A percentile compares a stretch with the other conserved stretches of the same genome.
Evolutionary conservation across 106 monocot genomes (phyloP).

Genomic region (Dendrobium huoshanense): DNA sequence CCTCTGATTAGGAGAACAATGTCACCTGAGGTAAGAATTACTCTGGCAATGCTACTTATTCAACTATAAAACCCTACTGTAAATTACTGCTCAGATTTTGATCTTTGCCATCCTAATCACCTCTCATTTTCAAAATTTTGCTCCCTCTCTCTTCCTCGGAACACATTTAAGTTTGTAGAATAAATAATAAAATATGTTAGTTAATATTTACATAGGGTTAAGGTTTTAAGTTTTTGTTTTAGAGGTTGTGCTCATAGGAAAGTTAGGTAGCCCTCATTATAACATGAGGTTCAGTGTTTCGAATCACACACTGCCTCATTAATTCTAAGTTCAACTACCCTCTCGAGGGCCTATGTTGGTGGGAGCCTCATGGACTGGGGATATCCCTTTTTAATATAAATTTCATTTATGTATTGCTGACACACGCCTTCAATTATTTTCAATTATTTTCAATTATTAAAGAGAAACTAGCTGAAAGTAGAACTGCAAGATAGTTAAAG

Average conservation of each 20-base stretch:
- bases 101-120: not conserved
- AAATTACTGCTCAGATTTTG: not conserved
- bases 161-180: not conserved
- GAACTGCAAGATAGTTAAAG: not conserved
- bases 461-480: not conserved
- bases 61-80: not conserved
- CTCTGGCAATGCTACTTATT: not conserved
- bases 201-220: no score
- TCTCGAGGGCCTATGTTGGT: not conserved
- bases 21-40: slow-evolving; percentile 40
- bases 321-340: no score
- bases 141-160: not conserved
- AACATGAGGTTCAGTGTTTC: no score
- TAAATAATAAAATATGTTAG: no score
- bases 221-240: no score
- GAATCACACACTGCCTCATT: no score
- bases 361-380: not conserved
- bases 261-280: not conserved
- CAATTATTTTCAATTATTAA: not conserved
- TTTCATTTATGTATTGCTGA: no score
- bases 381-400: no score
- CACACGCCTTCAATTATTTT: not conserved
- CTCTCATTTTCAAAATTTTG: not conserved
- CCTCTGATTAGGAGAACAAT: slow-evolving; percentile 27
- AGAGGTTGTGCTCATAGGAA: no score